phyloP scores from a whole-genome alignment of 768 basidiomycete species.

The Rubroboletus satanas region DNA sequence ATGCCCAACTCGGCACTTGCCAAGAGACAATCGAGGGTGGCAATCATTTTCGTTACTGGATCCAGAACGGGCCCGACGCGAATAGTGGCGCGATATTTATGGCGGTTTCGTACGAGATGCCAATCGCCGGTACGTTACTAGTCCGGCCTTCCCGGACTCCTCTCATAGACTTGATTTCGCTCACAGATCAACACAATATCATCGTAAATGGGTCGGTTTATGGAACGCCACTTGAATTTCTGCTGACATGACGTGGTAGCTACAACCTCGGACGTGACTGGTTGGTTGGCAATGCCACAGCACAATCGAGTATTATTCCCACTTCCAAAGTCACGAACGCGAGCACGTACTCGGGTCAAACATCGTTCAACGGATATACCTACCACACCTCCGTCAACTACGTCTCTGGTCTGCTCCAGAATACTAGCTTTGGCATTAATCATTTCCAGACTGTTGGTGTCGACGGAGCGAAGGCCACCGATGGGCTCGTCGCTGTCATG shows the following conservation, averaged over 20 bases:
- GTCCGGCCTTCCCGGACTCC: constrained; percentile 5
- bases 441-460: constrained; percentile 54
- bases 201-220: constrained; percentile 57
- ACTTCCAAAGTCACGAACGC: constrained; percentile 37
- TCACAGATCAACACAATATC: constrained; percentile 63
- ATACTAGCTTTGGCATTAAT: constrained; percentile 67
- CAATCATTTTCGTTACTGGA: constrained; percentile 87
- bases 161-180: neutral
- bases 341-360: constrained; percentile 59
- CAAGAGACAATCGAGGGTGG: constrained; percentile 83
- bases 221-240: neutral
- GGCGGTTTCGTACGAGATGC: constrained; percentile 70
- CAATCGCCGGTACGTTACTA: constrained; percentile 49
- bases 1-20: constrained; percentile 80
- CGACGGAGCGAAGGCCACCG: constrained; percentile 57
- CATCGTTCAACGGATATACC: constrained; percentile 62
- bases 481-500: constrained; percentile 80
- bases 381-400: constrained; percentile 71
- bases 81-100: constrained; percentile 75
- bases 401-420: constrained; percentile 63
- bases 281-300: constrained; percentile 81
- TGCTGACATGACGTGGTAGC: constrained; percentile 24
- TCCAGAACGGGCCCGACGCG: constrained; percentile 61
- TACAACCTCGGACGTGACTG: constrained; percentile 84
- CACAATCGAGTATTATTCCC: constrained; percentile 29